These are phyloP conservation scores for Arabidopsis hybrid DNA, from an alignment of 441 rosid genomes.

Conservation along the genomic window DNA sequence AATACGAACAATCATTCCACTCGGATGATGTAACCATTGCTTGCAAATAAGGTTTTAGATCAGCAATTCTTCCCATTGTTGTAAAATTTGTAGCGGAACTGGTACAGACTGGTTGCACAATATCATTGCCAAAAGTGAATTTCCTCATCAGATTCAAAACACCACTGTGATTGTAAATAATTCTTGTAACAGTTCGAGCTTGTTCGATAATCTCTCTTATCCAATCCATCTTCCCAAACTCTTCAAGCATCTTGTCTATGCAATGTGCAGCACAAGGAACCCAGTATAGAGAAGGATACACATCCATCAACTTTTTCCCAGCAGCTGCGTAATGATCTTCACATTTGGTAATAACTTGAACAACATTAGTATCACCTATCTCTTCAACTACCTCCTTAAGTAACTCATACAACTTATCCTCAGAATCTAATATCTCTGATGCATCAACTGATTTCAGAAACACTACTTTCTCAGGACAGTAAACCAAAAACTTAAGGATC, in stretches of 20 bases:
- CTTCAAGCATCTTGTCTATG: slow-evolving; percentile 80
- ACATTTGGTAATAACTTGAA: slow-evolving; percentile 80
- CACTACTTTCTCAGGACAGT: slow-evolving; percentile 73
- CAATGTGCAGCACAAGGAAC: slow-evolving; percentile 82
- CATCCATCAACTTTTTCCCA: slow-evolving; percentile 66
- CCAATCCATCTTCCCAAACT: slow-evolving; percentile 76
- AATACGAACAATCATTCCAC: slow-evolving; percentile 76
- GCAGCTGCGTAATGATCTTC: slow-evolving; percentile 64
- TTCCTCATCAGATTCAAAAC: slow-evolving; percentile 81
- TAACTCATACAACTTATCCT: slow-evolving; percentile 61
- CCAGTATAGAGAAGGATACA: slow-evolving; percentile 80
- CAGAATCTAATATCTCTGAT: slow-evolving; percentile 54
- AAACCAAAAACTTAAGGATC: slow-evolving; percentile 65
- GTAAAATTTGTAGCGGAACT: slow-evolving; percentile 75
- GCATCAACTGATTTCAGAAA: slow-evolving; percentile 83
- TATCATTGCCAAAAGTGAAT: slow-evolving; percentile 77
- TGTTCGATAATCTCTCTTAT: slow-evolving; percentile 65
- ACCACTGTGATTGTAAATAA: slow-evolving; percentile 70
- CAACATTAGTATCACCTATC: slow-evolving; percentile 69
- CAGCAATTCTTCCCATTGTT: slow-evolving; percentile 64
- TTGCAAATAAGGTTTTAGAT: slow-evolving; percentile 70
- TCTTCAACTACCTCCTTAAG: slow-evolving; percentile 81
- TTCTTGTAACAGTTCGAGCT: slow-evolving; percentile 81
- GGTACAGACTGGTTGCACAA: slow-evolving; percentile 67
- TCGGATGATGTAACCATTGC: slow-evolving; percentile 90